phyloP scores from a whole-genome alignment of 1,139 yeast genomes.

The Meyerozyma guilliermondii region DNA sequence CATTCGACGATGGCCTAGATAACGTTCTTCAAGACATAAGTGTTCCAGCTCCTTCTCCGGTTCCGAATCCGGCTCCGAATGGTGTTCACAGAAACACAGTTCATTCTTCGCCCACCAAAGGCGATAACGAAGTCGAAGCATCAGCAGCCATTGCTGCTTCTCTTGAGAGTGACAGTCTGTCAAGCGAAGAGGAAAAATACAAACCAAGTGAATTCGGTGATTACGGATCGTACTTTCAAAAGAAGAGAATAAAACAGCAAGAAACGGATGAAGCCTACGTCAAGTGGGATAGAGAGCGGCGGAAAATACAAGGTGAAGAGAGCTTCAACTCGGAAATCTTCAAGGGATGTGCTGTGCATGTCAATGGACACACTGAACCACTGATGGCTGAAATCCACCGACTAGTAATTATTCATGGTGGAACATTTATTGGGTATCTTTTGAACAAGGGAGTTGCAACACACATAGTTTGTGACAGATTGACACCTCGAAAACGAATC shows the following conservation, averaged over 20 bases:
- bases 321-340: conserved; percentile 35
- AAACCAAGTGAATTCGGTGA: conserved; percentile 59
- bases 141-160: conserved; percentile 5
- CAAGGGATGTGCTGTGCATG: conserved; percentile 58
- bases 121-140: too few relatives aligned
- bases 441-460: conserved; percentile 71
- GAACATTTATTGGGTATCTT: conserved; percentile 64
- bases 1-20: conserved; percentile 36
- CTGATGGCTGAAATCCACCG: conserved; percentile 68
- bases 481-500: conserved; percentile 70
- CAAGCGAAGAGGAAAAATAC: conserved; percentile 1
- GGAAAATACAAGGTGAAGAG: conserved; percentile 19
- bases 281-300: conserved; percentile 43
- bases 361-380: conserved; percentile 85
- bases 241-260: conserved; percentile 66
- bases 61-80: background rate
- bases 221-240: conserved; percentile 60
- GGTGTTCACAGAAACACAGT: too few relatives aligned
- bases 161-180: background rate
- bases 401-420: conserved; percentile 73
- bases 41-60: background rate
- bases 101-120: too few relatives aligned
- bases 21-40: conserved; percentile 9
- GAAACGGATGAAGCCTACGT: conserved; percentile 53
- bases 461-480: conserved; percentile 73